These are phyloP conservation scores for Aspergillus pseudonomiae DNA, from an alignment of 2,329 filamentous ascomycete genomes.

Conservation along the genomic window DNA sequence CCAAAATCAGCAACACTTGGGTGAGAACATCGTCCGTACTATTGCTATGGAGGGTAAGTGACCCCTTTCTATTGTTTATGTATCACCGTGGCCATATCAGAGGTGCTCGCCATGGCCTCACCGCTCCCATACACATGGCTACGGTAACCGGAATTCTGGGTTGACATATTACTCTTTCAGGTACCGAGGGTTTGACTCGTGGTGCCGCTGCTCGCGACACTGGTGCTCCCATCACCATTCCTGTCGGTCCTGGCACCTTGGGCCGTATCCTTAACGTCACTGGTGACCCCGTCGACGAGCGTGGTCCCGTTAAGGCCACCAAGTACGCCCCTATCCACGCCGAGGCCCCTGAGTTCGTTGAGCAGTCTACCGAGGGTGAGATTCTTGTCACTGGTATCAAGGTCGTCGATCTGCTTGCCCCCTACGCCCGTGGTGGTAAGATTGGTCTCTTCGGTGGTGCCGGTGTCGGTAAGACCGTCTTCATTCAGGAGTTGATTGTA, in stretches of 20 bases:
- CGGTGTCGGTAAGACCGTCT: conserved; percentile 99
- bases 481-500: conserved; percentile 99
- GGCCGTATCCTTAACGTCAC: conserved; percentile 99
- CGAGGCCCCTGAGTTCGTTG: conserved; percentile 87
- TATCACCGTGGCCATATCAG: not conserved
- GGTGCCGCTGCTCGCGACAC: conserved; percentile 84
- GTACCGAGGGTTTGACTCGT: conserved; percentile 99
- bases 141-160: not conserved
- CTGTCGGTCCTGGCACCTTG: conserved; percentile 89
- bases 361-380: conserved; percentile 96
- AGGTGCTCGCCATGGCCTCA: not conserved
- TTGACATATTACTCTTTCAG: conserved; percentile 47
- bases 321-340: conserved; percentile 91
- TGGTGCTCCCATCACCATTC: conserved; percentile 92
- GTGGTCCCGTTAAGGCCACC: conserved; percentile 92
- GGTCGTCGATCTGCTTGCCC: conserved; percentile 98
- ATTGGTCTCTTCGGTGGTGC: conserved; percentile 99
- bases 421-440: conserved; percentile 99
- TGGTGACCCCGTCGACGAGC: conserved; percentile 99
- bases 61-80: conserved; percentile 4
- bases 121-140: conserved; percentile 1
- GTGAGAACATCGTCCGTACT: conserved; percentile 97
- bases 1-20: conserved; percentile 84
- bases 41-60: conserved; percentile 99
- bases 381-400: conserved; percentile 99